Evolutionary conservation across 179 eudicot genomes (phyloP).

Genomic region (Actinidia arguta): DNA sequence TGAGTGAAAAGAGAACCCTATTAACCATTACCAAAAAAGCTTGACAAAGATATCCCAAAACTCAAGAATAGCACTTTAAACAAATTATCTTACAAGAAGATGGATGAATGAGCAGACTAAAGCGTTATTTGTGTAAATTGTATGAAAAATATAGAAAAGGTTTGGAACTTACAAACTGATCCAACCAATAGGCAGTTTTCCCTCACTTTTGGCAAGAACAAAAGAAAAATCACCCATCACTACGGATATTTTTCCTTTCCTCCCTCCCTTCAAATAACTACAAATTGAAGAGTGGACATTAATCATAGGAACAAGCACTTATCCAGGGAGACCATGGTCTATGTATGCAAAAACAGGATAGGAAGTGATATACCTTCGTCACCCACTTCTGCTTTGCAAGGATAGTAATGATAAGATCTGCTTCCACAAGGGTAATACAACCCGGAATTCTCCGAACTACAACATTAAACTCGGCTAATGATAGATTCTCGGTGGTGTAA

Average conservation of each 20-base stretch:
- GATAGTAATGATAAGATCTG: not conserved
- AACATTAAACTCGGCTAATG: not conserved
- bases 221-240: not conserved
- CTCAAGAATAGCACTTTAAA: not conserved
- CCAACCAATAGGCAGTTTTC: conserved; percentile 10
- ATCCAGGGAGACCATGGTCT: not conserved
- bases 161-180: not conserved
- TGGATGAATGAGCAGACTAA: not conserved
- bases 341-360: not conserved
- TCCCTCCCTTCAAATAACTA: not conserved
- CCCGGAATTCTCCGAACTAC: not conserved
- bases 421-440: not conserved
- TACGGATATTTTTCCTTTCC: not conserved
- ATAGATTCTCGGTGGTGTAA: not conserved
- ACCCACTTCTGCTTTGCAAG: conserved; percentile 1
- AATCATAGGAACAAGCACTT: not conserved
- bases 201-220: not conserved
- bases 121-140: conserved; percentile 5
- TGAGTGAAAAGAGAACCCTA: no score
- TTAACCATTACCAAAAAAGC: not conserved
- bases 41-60: not conserved
- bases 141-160: not conserved
- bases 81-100: not conserved
- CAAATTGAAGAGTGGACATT: not conserved
- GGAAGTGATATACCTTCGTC: not conserved